phyloP scores from a whole-genome alignment of 257 asterid genomes.

The Cordia subcordata region DNA sequence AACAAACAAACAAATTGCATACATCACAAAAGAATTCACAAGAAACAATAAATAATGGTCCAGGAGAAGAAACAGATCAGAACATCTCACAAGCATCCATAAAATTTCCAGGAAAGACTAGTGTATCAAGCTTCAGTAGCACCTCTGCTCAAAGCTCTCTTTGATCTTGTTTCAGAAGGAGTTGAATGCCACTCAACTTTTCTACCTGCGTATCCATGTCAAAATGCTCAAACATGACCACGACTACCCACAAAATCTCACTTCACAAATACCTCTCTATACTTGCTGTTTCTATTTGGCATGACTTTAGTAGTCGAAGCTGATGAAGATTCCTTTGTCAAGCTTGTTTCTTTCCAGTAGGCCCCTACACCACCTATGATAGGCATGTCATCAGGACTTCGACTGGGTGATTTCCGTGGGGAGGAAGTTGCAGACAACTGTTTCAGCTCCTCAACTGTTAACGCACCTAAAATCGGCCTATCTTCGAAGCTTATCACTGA shows the following conservation, averaged over 20 bases:
- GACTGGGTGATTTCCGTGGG: conserved; percentile 74
- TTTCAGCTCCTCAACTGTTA: conserved; percentile 86
- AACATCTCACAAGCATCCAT: conserved; percentile 18
- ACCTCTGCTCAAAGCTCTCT: conserved; percentile 60
- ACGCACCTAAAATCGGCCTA: conserved; percentile 92
- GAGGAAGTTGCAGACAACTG: conserved; percentile 56
- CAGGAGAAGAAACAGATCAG: not conserved
- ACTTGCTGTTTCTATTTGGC: conserved; percentile 84
- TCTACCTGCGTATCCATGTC: conserved; percentile 53
- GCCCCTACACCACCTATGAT: conserved; percentile 92
- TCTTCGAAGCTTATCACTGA: conserved; percentile 63
- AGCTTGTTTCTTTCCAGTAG: conserved; percentile 61
- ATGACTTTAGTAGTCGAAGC: conserved; percentile 65
- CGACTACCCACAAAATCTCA: not conserved
- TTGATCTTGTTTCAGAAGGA: conserved; percentile 86
- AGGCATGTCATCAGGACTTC: conserved; percentile 88
- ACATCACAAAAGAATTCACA: not conserved
- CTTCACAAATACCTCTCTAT: conserved; percentile 59
- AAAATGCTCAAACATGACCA: not conserved
- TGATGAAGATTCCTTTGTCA: conserved; percentile 33
- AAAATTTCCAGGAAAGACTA: conserved; percentile 3
- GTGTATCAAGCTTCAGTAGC: conserved; percentile 35
- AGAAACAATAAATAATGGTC: conserved; percentile 2
- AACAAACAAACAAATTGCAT: not conserved
- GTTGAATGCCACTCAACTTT: conserved; percentile 84